Evolutionary conservation across 306 rosid species (phyloP), one percentile per base, ranked within the genome.

Genomic region (Acacia acuminata): DNA sequence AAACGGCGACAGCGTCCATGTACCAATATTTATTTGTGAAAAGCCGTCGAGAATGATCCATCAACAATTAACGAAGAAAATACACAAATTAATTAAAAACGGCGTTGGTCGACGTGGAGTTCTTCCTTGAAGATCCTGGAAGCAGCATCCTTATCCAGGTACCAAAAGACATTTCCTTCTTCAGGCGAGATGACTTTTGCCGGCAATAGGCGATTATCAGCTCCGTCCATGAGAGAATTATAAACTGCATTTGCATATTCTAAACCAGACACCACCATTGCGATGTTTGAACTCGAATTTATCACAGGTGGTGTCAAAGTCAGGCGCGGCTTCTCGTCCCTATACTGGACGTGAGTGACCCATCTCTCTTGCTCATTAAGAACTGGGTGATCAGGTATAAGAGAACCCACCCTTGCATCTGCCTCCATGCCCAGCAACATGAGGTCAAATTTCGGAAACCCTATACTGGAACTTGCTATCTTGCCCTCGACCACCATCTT

Each of bases 71-170:
- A 48, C 4, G 7, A 55, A 22, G 11, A 7, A 56, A 5, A 8
- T 2, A 27, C 11, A 12, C 14, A 48, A 4, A 48, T 27, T 24
- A 4, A 61, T 25, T 61, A 61, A 11, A 1, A 61, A 24, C 34
- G 36, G 9, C 68, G 68, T 25, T 27, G 32, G 1, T 64, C 70
- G 7, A 77, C 11, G 53, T n/a, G 67, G 63, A 75, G 30, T 7
- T 75, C 48, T 36, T 77, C 19, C 72, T 74, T 50, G n/a, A 65
- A 90, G 79, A 90, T 88, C 88, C 80, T 90, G 0, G 91, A 87
- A 86, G 94, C 97, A 11, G 97, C 97, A 80, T 55, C 88, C 73
- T 83, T 89, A 78, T 92, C 97, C 73, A 92, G 75, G 81, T 89
- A 91, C 92, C 92, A 91, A 10, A 76, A 82, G 69, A 91, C 60